Evolutionary conservation across 768 basidiomycete species (phyloP).

Genomic region (Postia placenta): DNA sequence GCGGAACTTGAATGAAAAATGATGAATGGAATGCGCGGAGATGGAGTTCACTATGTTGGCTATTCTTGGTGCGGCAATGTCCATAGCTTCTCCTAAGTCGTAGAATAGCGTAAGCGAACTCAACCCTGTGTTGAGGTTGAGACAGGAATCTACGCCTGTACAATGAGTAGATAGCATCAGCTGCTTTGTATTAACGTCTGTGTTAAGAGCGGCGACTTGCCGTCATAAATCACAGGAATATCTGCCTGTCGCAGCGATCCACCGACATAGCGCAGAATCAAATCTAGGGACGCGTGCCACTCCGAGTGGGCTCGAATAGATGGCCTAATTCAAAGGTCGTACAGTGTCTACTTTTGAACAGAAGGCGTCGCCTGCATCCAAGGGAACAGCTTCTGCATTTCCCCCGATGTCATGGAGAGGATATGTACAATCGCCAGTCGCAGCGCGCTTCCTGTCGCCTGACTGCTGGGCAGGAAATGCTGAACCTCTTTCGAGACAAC

Average conservation of each 20-base stretch:
- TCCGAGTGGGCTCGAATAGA: neutral
- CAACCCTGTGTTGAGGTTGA: neutral
- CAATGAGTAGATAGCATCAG: neutral
- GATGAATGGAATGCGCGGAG: no score
- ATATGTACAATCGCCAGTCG: neutral
- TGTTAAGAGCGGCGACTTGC: neutral
- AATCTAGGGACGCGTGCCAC: neutral
- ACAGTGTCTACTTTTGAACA: neutral
- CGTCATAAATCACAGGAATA: neutral
- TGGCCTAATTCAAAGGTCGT: neutral
- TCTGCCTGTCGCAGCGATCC: neutral
- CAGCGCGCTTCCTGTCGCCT: neutral
- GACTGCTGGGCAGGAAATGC: neutral
- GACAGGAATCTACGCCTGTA: neutral
- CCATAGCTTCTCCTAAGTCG: neutral
- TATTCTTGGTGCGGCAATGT: neutral
- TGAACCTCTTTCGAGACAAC: neutral
- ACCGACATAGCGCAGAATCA: neutral
- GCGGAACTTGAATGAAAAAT: no score
- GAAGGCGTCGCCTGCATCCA: neutral
- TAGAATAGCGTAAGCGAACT: neutral
- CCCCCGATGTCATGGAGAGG: neutral
- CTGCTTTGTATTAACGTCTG: neutral
- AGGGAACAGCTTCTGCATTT: neutral
- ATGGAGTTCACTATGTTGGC: no score